A percentile compares a stretch with the other conserved stretches of the same genome.
Conservation (phyloP, 2,329 filamentous ascomycete species). For the Akanthomyces dipterigenus region DNA sequence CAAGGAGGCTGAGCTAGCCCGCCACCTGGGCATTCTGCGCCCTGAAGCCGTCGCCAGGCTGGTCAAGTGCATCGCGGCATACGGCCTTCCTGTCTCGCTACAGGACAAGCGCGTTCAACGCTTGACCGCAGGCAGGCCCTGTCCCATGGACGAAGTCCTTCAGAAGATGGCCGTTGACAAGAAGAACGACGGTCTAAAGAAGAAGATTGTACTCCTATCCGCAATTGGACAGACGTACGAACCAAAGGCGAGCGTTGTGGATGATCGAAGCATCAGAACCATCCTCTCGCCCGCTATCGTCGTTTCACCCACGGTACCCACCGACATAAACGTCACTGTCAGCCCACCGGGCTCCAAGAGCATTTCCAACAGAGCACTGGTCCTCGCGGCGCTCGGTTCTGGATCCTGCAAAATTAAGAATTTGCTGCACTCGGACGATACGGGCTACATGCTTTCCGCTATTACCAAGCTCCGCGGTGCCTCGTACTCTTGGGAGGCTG, state of each 20-base stretch:
- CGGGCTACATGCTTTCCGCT: slow-evolving; percentile 95
- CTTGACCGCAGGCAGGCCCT: slow-evolving; percentile 78
- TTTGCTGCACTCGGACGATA: slow-evolving; percentile 91
- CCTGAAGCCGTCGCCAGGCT: slow-evolving; percentile 84
- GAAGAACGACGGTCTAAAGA: slow-evolving; percentile 92
- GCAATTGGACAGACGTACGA: slow-evolving; percentile 86
- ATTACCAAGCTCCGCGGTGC: slow-evolving; percentile 78
- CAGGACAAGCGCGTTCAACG: slow-evolving; percentile 76
- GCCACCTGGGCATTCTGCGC: slow-evolving; percentile 77
- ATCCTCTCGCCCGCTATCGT: slow-evolving; percentile 73
- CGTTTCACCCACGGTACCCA: slow-evolving; percentile 65
- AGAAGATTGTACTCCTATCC: slow-evolving; percentile 90
- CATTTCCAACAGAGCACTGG: slow-evolving; percentile 88
- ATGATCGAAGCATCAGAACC: slow-evolving; percentile 75
- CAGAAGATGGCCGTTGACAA: slow-evolving; percentile 97
- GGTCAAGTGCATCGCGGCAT: slow-evolving; percentile 90
- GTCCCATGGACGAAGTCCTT: slow-evolving; percentile 77
- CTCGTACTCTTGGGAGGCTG: slow-evolving; percentile 87
- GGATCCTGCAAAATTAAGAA: slow-evolving; percentile 87
- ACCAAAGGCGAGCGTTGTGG: slow-evolving; percentile 80
- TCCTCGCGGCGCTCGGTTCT: slow-evolving; percentile 84
- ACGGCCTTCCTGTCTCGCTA: slow-evolving; percentile 79
- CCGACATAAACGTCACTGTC: slow-evolving; percentile 62
- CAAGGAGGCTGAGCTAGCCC: slow-evolving; percentile 89
- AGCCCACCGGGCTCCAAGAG: slow-evolving; percentile 94